phyloP scores from a whole-genome alignment of 441 rosid species.

The Euphorbia corollata region DNA sequence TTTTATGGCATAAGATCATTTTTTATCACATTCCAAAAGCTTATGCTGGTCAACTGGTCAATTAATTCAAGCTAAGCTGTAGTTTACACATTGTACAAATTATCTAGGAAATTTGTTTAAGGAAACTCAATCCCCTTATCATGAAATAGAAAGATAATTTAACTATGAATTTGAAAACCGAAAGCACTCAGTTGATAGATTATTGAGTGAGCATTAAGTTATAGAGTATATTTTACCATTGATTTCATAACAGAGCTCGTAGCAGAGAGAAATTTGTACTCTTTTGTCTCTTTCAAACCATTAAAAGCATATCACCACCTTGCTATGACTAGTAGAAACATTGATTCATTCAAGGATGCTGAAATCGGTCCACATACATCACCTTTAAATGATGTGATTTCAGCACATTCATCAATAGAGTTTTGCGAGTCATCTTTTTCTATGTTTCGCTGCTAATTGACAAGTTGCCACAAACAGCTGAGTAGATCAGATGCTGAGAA shows the following conservation, averaged over 20 bases:
- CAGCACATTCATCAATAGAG: constrained; percentile 31
- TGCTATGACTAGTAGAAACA: constrained; percentile 75
- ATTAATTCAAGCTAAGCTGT: background rate
- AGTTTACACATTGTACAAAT: background rate
- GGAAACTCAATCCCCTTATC: background rate
- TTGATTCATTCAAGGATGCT: constrained; percentile 79
- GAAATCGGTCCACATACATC: constrained; percentile 92
- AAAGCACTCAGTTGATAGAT: background rate
- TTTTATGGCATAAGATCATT: background rate
- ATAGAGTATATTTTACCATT: constrained; percentile 45
- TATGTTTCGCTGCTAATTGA: constrained; percentile 36
- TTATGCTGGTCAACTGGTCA: background rate
- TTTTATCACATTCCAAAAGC: background rate
- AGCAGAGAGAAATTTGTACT: constrained; percentile 72
- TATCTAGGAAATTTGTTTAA: background rate
- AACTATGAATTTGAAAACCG: background rate
- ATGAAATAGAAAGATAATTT: background rate
- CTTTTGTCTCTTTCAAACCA: constrained; percentile 77
- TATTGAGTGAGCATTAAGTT: background rate
- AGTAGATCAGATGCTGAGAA: background rate
- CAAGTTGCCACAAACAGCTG: constrained; percentile 18
- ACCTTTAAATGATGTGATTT: constrained; percentile 49
- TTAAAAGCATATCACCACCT: constrained; percentile 86
- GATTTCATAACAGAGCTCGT: constrained; percentile 75
- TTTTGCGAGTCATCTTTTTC: constrained; percentile 32